Evolutionary conservation across 352 stramenopile species (phyloP).

Genomic region (Phytopythium vexans): DNA sequence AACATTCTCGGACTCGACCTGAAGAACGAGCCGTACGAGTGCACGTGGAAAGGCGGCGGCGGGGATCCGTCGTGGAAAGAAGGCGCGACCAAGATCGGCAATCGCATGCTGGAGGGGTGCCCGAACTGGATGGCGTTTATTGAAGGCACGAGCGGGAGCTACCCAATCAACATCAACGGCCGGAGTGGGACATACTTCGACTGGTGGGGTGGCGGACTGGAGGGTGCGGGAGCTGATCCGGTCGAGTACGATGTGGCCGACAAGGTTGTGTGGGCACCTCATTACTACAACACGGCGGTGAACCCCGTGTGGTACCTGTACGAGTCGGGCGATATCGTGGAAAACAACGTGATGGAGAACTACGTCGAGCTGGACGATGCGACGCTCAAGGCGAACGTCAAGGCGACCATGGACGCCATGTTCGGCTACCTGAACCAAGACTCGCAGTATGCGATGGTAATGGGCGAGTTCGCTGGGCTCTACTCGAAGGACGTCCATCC

Average conservation of each 20-base stretch:
- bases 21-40: conserved; percentile 70
- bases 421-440: conserved; percentile 57
- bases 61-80: conserved; percentile 45
- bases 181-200: conserved; percentile 48
- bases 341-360: conserved; percentile 17
- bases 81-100: conserved; percentile 54
- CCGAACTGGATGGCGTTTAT: conserved; percentile 67
- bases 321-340: conserved; percentile 28
- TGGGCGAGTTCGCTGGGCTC: conserved; percentile 67
- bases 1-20: conserved; percentile 69
- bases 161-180: conserved; percentile 39
- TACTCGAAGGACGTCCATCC: conserved; percentile 57
- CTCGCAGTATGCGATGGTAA: conserved; percentile 48
- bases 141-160: conserved; percentile 50
- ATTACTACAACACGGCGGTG: conserved; percentile 77
- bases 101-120: conserved; percentile 60
- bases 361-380: conserved; percentile 57
- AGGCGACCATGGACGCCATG: conserved; percentile 67
- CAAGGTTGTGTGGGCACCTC: conserved; percentile 70
- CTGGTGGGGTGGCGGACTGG: conserved; percentile 64
- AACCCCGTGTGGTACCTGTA: conserved; percentile 67
- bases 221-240: conserved; percentile 33
- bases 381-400: conserved; percentile 48
- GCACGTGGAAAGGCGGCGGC: conserved; percentile 34
- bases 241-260: conserved; percentile 38